Percentiles rank a stretch among this genome's conserved stretches.
phyloP scores from a whole-genome alignment of 768 basidiomycete genomes.

The Amanita pseudoporphyria region DNA sequence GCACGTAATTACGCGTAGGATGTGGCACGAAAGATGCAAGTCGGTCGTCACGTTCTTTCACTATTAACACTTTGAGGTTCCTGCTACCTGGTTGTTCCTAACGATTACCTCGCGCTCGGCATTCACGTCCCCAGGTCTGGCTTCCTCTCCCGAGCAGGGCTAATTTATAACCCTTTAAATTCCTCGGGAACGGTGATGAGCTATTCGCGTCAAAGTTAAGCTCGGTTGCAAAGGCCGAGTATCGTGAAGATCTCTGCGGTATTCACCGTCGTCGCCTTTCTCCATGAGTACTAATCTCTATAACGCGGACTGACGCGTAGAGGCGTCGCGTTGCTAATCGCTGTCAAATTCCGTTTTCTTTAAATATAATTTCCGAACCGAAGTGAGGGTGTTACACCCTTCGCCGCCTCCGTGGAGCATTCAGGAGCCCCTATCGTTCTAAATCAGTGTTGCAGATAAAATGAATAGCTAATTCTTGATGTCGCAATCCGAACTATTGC shows the following conservation, averaged over 20 bases:
- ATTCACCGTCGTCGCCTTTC: neutral
- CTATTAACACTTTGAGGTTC: neutral
- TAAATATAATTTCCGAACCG: neutral
- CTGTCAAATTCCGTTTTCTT: neutral
- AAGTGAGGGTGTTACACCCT: conserved; percentile 1
- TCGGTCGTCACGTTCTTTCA: neutral
- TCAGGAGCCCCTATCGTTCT: neutral
- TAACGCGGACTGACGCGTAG: neutral
- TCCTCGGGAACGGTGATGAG: neutral
- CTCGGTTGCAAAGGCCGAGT: neutral
- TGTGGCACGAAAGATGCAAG: neutral
- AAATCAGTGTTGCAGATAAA: neutral
- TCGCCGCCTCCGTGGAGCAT: conserved; percentile 2
- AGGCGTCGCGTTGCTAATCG: neutral
- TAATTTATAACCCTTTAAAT: neutral
- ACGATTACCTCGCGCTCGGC: neutral
- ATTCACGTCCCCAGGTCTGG: neutral
- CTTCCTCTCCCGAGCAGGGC: neutral
- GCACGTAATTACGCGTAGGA: conserved; percentile 1
- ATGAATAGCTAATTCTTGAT: neutral
- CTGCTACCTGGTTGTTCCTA: neutral
- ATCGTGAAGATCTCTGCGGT: neutral
- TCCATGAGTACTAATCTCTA: neutral
- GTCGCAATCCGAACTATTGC: neutral
- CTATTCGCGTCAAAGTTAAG: conserved; percentile 2